Percentiles rank a stretch among this genome's conserved stretches.
phyloP scores from a whole-genome alignment of 2,329 filamentous ascomycete species.

The Teratosphaeriaceae sp. region DNA sequence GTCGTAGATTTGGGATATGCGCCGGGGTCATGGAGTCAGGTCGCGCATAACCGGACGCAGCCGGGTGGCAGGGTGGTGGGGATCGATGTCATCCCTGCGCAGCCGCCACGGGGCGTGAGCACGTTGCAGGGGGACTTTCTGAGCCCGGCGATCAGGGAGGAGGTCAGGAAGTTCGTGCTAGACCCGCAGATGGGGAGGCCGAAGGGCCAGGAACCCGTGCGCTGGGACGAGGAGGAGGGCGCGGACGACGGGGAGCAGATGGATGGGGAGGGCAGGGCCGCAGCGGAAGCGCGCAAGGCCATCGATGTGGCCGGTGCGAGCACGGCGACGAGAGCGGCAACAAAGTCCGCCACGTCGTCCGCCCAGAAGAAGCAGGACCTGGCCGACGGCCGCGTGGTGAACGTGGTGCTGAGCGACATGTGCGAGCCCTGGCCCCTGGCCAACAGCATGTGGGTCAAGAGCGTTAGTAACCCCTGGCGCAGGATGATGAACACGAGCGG shows the following conservation, averaged over 20 bases:
- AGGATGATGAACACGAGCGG: conserved; percentile 99
- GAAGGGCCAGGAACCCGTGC: conserved; percentile 25
- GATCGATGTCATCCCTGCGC: conserved; percentile 88
- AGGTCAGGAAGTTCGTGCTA: conserved; percentile 69
- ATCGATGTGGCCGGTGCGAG: too few relatives aligned
- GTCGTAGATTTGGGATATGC: conserved; percentile 88
- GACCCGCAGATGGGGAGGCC: conserved; percentile 55
- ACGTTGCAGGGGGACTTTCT: conserved; percentile 95
- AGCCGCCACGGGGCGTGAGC: conserved; percentile 85
- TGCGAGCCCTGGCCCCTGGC: conserved; percentile 90
- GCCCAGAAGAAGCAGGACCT: conserved; percentile 20
- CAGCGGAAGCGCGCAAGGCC: conserved; percentile 30
- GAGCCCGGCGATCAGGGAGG: conserved; percentile 61
- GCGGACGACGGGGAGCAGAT: conserved; percentile 32
- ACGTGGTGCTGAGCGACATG: conserved; percentile 98
- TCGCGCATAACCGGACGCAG: conserved; percentile 70
- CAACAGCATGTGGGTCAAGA: conserved; percentile 72
- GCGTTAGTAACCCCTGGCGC: conserved; percentile 87
- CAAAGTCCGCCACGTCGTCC: conserved; percentile 14
- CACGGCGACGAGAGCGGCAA: conserved; percentile 6
- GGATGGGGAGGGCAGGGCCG: conserved; percentile 43
- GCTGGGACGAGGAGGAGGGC: conserved; percentile 22
- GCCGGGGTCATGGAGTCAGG: conserved; percentile 62
- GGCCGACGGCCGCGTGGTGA: conserved; percentile 56
- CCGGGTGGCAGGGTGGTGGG: conserved; percentile 72